Evolutionary conservation across 2,329 filamentous ascomycete genomes (phyloP), one percentile per base, ranked within the genome.

Genomic region (Ceratocystis cacaofunesta): DNA sequence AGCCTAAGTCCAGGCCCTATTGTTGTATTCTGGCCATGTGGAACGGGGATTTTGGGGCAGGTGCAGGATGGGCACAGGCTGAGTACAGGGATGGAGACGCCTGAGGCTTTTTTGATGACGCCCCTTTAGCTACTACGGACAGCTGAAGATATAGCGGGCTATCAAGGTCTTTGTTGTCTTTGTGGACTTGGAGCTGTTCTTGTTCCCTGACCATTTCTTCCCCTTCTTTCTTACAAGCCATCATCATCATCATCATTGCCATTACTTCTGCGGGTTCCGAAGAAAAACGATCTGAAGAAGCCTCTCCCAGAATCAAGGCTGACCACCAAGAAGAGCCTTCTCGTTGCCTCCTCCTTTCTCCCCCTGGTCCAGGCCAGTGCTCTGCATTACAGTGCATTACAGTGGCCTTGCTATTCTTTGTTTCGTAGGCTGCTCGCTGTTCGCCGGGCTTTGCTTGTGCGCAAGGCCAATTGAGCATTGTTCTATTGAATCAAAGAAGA

Each of bases 361-460:
- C 48, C 58, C 58, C 30, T 32, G 46, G 52, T 32, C 36, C 48
- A 25, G 50, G 50, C 63, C 44, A 46, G 36, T 64, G 63, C 52
- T 25, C 41, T 64, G 41, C 63, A 60, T 57, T 50, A 55, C 50
- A 41, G 50, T 43, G 50, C 57, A 30, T 57, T 44, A 64, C 52
- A 62, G 36, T 32, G 61, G 28, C 32, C n/a, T 44, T 25, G 36
- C 19, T 55, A 15, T 44, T 28, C 19, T 28, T 58, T 36, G 30
- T 25, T 36, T 44, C 25, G 41, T 12, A n/a, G 25, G 12, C 22
- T 32, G n/a, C 48, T 19, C 4, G 15, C 22, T 19, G 32, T 28
- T 25, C 41, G 17, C 22, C 41, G 43, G 44, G 12, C 36, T 41
- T 41, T 30, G 48, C 36, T 64, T 50, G 46, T 30, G 50, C 30